A percentile compares a stretch with the other conserved stretches of the same genome.
These are phyloP conservation scores for Lepidium campestre DNA, from an alignment of 441 rosid genomes.

Conservation along the genomic window DNA sequence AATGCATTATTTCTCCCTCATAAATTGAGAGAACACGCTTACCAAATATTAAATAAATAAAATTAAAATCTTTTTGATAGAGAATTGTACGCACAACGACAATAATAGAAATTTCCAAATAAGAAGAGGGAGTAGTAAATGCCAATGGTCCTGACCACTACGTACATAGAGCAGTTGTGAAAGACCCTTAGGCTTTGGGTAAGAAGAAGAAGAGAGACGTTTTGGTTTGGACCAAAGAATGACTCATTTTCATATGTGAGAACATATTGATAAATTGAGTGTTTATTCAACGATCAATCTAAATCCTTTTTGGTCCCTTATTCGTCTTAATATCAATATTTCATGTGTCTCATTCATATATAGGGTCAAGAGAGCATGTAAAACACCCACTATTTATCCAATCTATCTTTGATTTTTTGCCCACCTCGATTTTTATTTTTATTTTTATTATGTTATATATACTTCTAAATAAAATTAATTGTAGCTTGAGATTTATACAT, in stretches of 20 bases:
- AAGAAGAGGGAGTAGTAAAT: conserved; percentile 12
- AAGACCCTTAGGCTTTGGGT: background rate
- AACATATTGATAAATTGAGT: background rate
- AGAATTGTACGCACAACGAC: conserved; percentile 2
- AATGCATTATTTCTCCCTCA: background rate
- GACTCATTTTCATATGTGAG: conserved; percentile 3
- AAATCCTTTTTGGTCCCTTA: conserved; percentile 17
- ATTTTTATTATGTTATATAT: background rate
- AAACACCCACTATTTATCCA: background rate
- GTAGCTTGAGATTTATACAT: background rate
- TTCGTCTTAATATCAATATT: conserved; percentile 1
- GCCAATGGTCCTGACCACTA: conserved; percentile 20
- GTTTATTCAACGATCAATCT: background rate
- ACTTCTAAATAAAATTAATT: background rate
- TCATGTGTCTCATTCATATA: background rate
- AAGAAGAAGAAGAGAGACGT: background rate
- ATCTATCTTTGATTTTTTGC: background rate
- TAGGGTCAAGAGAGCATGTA: background rate
- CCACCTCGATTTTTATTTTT: background rate
- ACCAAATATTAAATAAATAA: background rate
- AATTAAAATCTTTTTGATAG: background rate
- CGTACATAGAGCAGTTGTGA: background rate
- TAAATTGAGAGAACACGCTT: background rate
- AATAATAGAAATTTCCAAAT: background rate
- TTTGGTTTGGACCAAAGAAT: conserved; percentile 13